A percentile compares a stretch with the other conserved stretches of the same genome.
Evolutionary conservation across 768 basidiomycete genomes (phyloP).

Genomic region (Phylloporus arenicola): DNA sequence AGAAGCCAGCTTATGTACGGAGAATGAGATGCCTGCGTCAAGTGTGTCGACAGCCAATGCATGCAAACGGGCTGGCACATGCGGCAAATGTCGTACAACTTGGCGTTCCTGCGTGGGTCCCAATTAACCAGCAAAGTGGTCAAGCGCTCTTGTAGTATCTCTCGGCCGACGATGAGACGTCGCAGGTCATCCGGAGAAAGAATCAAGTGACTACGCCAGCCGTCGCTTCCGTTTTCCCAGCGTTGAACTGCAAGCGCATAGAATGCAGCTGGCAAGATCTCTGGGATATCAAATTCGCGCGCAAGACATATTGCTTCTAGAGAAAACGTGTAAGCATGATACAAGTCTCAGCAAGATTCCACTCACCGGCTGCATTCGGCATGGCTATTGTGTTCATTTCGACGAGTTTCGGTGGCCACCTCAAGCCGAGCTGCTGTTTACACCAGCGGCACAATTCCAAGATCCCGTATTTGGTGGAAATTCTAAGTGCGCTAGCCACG

Average conservation of each 20-base stretch:
- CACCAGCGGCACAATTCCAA: conserved; percentile 24
- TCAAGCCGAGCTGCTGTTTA: conserved; percentile 15
- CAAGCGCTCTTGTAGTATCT: conserved; percentile 25
- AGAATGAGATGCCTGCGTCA: conserved; percentile 8
- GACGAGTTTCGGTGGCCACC: conserved; percentile 29
- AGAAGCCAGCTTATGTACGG: conserved; percentile 20
- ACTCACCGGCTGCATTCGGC: conserved; percentile 24
- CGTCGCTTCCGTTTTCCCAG: conserved; percentile 24
- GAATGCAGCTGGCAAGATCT: conserved; percentile 37
- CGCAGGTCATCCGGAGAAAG: conserved; percentile 28
- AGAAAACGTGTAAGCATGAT: not conserved
- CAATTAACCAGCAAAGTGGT: conserved; percentile 12
- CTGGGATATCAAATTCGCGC: conserved; percentile 30
- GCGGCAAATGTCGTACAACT: not conserved
- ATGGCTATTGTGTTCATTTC: conserved; percentile 26
- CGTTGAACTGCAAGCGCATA: conserved; percentile 34
- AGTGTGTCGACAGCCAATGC: conserved; percentile 3
- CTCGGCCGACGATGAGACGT: conserved; percentile 29
- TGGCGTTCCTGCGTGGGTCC: not conserved
- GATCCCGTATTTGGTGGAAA: conserved; percentile 37
- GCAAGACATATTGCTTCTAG: conserved; percentile 34
- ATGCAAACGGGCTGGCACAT: conserved; percentile 2
- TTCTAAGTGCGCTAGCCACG: conserved; percentile 26
- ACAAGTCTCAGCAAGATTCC: not conserved
- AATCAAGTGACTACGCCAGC: conserved; percentile 26